Percentiles rank a stretch among this genome's conserved stretches.
phyloP scores from a whole-genome alignment of 2,329 filamentous ascomycete genomes.

The Cladosporium sp. region DNA sequence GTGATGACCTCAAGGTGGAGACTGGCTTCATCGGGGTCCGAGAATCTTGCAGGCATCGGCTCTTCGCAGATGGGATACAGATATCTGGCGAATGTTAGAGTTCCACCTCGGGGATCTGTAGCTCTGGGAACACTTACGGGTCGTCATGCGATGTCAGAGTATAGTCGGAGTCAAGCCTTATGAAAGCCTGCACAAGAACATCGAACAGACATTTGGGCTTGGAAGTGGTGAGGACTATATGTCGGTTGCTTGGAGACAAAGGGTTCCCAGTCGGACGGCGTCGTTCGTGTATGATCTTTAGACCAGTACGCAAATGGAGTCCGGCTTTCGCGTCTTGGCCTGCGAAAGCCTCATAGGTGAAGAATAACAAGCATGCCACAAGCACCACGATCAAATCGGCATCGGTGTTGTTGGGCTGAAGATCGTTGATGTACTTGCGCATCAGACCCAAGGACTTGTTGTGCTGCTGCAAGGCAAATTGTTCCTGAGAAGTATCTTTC shows the following conservation, averaged over 20 bases:
- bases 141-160: not conserved
- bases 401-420: not conserved
- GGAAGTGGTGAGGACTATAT: not conserved
- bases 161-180: constrained; percentile 20
- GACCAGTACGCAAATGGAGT: not conserved
- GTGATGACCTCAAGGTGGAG: not conserved
- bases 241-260: not conserved
- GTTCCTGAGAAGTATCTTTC: not conserved
- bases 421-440: constrained; percentile 2
- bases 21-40: constrained; percentile 3
- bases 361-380: not conserved
- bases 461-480: constrained; percentile 1
- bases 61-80: constrained; percentile 14
- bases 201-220: constrained; percentile 11
- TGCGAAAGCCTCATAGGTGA: not conserved
- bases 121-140: not conserved
- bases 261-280: not conserved
- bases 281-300: not conserved
- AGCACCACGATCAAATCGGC: not conserved
- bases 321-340: not conserved
- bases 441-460: not conserved
- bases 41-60: constrained; percentile 13
- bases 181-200: constrained; percentile 19
- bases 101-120: not conserved
- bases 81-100: constrained; percentile 14